Conservation (phyloP, 805 yeast species). For the Sugiyamaella qingdaonensis region DNA sequence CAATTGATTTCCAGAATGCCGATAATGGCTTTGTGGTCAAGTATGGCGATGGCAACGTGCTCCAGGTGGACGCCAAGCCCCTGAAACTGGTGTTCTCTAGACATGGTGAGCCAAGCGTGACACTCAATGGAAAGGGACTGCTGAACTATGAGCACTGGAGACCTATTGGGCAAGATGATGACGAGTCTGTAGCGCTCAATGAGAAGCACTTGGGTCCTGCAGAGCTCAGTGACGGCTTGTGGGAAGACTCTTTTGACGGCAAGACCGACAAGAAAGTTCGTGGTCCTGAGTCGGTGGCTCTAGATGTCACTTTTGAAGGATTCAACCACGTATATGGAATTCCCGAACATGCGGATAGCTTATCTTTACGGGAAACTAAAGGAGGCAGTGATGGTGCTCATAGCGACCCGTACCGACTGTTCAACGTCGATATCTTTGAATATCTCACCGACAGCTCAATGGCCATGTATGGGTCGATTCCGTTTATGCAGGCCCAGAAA, state of each 20-base stretch:
- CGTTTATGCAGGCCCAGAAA: conserved; percentile 71
- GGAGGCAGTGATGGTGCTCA: conserved; percentile 26
- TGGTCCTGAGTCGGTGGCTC: conserved; percentile 79
- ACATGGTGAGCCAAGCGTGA: conserved; percentile 45
- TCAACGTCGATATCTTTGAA: conserved; percentile 92
- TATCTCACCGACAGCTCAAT: conserved; percentile 75
- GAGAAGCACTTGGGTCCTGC: conserved; percentile 11
- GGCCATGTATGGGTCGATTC: conserved; percentile 96
- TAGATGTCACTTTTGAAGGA: conserved; percentile 66
- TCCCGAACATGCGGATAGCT: conserved; percentile 89
- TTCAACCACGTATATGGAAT: conserved; percentile 78
- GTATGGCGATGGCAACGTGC: conserved; percentile 39
- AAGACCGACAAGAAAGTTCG: conserved; percentile 55
- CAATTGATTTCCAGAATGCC: conserved; percentile 13
- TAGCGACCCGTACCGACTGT: conserved; percentile 77
- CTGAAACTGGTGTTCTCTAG: conserved; percentile 48
- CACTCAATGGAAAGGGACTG: conserved; percentile 64
- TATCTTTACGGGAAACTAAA: conserved; percentile 67
- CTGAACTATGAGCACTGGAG: conserved; percentile 84
- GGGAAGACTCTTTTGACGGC: conserved; percentile 71
- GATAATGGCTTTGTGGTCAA: conserved; percentile 10
- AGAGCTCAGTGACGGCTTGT: conserved; percentile 64
- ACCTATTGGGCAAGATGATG: conserved; percentile 47
- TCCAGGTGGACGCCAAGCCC: conserved; percentile 44
- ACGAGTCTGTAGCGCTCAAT: conserved; percentile 25